phyloP scores from a whole-genome alignment of 371 early-diverging fungal genomes.

The Mortierella sp. region DNA sequence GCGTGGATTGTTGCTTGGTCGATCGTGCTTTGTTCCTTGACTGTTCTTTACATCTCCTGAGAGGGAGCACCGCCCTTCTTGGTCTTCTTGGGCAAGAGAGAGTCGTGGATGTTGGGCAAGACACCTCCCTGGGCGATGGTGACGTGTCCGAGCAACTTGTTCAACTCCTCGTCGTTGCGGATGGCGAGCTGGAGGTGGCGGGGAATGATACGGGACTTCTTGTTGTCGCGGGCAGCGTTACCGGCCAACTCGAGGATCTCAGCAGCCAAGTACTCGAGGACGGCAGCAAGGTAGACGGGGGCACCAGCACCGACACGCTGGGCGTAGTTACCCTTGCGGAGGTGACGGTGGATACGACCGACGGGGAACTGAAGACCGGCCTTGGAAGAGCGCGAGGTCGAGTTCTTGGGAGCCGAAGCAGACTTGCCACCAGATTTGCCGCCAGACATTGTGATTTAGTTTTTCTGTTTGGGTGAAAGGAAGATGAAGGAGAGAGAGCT shows the following conservation, averaged over 20 bases:
- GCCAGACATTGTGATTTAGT: conserved; percentile 62
- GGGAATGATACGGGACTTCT: conserved; percentile 95
- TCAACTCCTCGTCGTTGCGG: conserved; percentile 96
- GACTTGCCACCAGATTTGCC: conserved; percentile 72
- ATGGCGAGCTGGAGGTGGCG: conserved; percentile 93
- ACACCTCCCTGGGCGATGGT: conserved; percentile 92
- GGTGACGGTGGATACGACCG: conserved; percentile 96
- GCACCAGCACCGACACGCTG: conserved; percentile 95
- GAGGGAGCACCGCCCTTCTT: conserved; percentile 73
- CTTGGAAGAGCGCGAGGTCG: conserved; percentile 76
- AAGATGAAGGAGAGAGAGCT: neutral
- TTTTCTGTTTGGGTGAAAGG: conserved; percentile 4
- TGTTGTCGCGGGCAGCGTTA: conserved; percentile 96
- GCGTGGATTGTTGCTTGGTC: conserved; percentile 5
- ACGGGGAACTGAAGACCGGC: conserved; percentile 97
- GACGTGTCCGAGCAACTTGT: conserved; percentile 92
- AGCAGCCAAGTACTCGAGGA: conserved; percentile 96
- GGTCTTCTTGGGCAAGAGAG: conserved; percentile 77
- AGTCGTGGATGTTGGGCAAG: conserved; percentile 87
- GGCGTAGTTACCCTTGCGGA: conserved; percentile 96
- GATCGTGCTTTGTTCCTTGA: conserved; percentile 16
- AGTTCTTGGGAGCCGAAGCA: conserved; percentile 67
- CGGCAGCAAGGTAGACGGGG: conserved; percentile 95
- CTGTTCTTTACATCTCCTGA: conserved; percentile 57
- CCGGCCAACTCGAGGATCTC: conserved; percentile 98